These are phyloP conservation scores for Lachancea sp. DNA, from an alignment of 805 yeast species.

Conservation along the genomic window DNA sequence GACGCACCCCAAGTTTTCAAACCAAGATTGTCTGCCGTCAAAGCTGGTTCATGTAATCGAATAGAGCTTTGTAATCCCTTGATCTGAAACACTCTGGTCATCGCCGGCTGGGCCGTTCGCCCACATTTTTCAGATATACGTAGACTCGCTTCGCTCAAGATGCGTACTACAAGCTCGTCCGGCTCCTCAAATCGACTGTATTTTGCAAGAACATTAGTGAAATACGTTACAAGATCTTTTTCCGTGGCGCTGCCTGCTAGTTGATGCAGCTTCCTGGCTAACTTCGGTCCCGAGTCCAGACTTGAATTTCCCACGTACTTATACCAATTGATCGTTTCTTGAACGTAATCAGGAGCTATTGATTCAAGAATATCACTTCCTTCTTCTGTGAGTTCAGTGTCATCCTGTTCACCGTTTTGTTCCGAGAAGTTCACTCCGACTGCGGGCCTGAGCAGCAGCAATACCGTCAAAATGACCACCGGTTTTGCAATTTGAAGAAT, in stretches of 20 bases:
- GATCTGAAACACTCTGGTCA: conserved; percentile 52
- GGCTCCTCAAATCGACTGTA: conserved; percentile 7
- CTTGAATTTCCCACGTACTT: conserved; percentile 29
- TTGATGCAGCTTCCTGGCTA: conserved; percentile 28
- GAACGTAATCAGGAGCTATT: conserved; percentile 26
- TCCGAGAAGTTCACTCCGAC: conserved; percentile 46
- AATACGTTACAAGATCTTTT: conserved; percentile 38
- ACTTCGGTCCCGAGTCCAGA: conserved; percentile 21
- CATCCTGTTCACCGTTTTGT: conserved; percentile 1
- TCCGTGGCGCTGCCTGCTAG: conserved; percentile 41
- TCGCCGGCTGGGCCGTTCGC: conserved; percentile 71
- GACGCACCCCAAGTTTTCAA: conserved; percentile 97
- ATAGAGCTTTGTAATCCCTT: conserved; percentile 30
- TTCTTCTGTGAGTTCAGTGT: conserved; percentile 24
- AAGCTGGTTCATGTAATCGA: conserved; percentile 67
- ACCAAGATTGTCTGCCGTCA: conserved; percentile 83
- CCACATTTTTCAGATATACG: conserved; percentile 81
- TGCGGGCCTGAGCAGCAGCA: conserved; percentile 45
- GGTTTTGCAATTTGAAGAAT: conserved; percentile 40
- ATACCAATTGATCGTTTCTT: conserved; percentile 42
- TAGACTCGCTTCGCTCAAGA: conserved; percentile 52
- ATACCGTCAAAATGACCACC: conserved; percentile 37
- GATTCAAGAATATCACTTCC: conserved; percentile 26
- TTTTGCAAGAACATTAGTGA: conserved; percentile 39
- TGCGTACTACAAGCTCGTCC: conserved; percentile 38